Evolutionary conservation across 1,139 yeast species (phyloP).

Genomic region (Hansenula sp.): DNA sequence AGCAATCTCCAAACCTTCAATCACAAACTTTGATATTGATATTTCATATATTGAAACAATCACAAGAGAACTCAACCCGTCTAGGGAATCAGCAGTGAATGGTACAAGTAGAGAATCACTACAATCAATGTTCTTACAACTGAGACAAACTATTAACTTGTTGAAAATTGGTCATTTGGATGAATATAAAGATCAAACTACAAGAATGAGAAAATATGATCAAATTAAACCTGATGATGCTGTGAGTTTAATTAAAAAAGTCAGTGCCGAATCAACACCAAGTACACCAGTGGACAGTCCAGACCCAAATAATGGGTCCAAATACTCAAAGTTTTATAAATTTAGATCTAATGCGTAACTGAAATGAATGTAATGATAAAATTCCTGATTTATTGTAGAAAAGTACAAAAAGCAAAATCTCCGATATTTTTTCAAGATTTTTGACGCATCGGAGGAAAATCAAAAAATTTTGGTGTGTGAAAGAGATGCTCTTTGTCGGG

Average conservation of each 20-base stretch:
- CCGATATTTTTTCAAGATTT: no score
- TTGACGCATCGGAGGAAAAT: no score
- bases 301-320: not conserved
- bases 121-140: constrained; percentile 52
- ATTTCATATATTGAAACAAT: constrained; percentile 54
- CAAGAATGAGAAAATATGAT: constrained; percentile 57
- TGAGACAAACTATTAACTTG: constrained; percentile 60
- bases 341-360: constrained; percentile 1
- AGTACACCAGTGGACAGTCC: not conserved
- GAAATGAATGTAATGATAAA: not conserved
- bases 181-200: constrained; percentile 48
- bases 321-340: not conserved
- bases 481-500: no score
- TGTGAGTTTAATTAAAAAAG: constrained; percentile 41
- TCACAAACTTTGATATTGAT: constrained; percentile 60
- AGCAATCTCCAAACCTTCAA: constrained; percentile 34
- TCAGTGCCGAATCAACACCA: not conserved
- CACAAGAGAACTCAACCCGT: constrained; percentile 38
- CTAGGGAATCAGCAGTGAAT: constrained; percentile 5
- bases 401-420: no score
- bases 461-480: no score
- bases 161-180: constrained; percentile 47
- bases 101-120: constrained; percentile 27
- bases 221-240: constrained; percentile 62
- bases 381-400: no score